Conservation (phyloP, 2,329 filamentous ascomycete genomes). For the Exophiala sideris region DNA sequence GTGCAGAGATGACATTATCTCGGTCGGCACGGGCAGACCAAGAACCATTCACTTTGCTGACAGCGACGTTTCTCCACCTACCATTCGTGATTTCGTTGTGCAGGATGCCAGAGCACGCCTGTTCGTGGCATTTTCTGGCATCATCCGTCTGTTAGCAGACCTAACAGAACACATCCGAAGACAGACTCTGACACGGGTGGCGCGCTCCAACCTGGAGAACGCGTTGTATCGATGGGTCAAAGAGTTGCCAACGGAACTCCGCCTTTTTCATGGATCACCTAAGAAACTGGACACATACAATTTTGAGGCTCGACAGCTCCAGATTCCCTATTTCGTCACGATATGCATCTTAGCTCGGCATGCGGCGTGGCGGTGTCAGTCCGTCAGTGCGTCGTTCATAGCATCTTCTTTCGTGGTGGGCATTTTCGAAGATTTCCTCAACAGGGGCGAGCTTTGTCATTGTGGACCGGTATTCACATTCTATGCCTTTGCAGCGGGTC, state of each 20-base stretch:
- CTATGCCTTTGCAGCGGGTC: conserved; percentile 13
- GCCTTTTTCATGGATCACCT: conserved; percentile 10
- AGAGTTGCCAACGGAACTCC: conserved; percentile 9
- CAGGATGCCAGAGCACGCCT: conserved; percentile 7
- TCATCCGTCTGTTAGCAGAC: conserved; percentile 14
- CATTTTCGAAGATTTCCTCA: conserved; percentile 42
- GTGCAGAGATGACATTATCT: conserved; percentile 26
- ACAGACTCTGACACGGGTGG: neutral
- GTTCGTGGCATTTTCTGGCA: conserved; percentile 13
- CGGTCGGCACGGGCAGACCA: conserved; percentile 15
- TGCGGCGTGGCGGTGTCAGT: conserved; percentile 31
- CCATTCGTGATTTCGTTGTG: conserved; percentile 10
- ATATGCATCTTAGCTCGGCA: conserved; percentile 32
- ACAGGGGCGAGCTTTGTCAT: conserved; percentile 34
- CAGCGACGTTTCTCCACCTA: conserved; percentile 4
- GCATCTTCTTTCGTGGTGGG: conserved; percentile 43
- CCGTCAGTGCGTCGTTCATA: conserved; percentile 38
- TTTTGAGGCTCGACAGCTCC: conserved; percentile 15
- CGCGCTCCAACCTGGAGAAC: conserved; percentile 4
- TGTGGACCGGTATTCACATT: conserved; percentile 14
- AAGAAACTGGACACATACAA: conserved; percentile 8
- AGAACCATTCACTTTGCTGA: conserved; percentile 14
- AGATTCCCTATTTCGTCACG: conserved; percentile 17
- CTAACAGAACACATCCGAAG: conserved; percentile 24
- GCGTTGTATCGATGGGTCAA: conserved; percentile 23